Base-by-base conservation (phyloP, 441 rosid species). In the Viola pubescens region DNA sequence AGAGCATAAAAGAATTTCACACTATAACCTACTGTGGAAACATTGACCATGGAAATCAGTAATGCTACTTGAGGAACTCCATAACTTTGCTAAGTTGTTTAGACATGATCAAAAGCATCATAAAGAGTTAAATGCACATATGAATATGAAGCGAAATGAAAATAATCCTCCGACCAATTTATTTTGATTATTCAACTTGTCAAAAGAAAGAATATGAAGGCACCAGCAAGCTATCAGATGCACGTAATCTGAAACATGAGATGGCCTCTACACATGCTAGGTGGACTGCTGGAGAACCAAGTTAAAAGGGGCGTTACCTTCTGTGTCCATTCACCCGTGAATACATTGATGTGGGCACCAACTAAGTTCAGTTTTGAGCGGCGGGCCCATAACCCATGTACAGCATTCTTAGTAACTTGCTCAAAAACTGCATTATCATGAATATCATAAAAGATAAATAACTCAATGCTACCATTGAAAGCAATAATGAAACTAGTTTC, bases 271-370 rank as follows among this genome's bases (percentile, higher is more conserved):
- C 13, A 54, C 41, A 56, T 53, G 58, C 19, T 26, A 26, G 34
- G 34, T 26, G 34, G 19, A 16, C 19, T 16, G 19, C 19, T 16
- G 19, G 47, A 19, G 52, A 54, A 53, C 3, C 7, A 44, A 50
- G 34, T 43, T 59, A 52, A 9, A 56, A 47, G 37, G 45, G 46
- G 60, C 59, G 58, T 62, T 81, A 90, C 99, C 97, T 90, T 90
- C 53, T 94, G 99, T 47, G 99, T 94, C 99, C 99, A 94, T 88
- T 90, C 99, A 74, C 99, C 97, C 55, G 99, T 90, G 76, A 94
- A 94, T 56, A 88, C 96, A 81, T 94, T 90, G 71, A 94, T 88
- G 73, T 94, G 99, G 69, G 99, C 99, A 68, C 97, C 99, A 70
- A 94, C 94, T 61, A 90, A 78, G 77, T 86, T 79, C 59, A 94